Evolutionary conservation across 1,139 yeast species (phyloP).

Genomic region (Wickerhamomyces sp.): DNA sequence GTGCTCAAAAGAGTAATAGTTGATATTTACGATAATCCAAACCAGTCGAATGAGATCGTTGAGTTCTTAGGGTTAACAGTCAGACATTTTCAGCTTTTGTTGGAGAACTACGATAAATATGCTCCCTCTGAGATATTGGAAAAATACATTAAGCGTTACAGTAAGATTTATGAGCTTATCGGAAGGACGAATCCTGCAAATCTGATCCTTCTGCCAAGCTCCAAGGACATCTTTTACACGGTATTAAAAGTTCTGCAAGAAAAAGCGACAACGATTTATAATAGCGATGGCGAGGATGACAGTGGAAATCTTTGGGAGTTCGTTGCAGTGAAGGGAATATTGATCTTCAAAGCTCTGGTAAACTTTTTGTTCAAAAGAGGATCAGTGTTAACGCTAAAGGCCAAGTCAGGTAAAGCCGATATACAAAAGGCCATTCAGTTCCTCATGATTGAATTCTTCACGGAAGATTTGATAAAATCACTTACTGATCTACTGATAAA

Average conservation of each 20-base stretch:
- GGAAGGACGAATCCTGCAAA: constrained; percentile 60
- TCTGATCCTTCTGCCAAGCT: constrained; percentile 63
- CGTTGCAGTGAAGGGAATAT: constrained; percentile 65
- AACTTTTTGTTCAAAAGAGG: constrained; percentile 63
- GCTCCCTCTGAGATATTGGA: constrained; percentile 54
- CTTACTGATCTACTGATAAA: constrained; percentile 63
- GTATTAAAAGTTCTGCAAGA: constrained; percentile 55
- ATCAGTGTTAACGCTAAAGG: constrained; percentile 55
- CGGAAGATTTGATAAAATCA: constrained; percentile 47
- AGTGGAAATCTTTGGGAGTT: constrained; percentile 73
- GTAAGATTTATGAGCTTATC: constrained; percentile 64
- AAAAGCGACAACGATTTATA: constrained; percentile 58
- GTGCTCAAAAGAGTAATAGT: constrained; percentile 66
- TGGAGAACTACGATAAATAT: constrained; percentile 49
- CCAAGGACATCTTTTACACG: constrained; percentile 53
- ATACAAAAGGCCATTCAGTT: constrained; percentile 51
- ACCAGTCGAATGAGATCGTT: constrained; percentile 42
- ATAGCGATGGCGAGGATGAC: constrained; percentile 37
- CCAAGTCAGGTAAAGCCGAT: constrained; percentile 56
- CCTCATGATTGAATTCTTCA: constrained; percentile 52
- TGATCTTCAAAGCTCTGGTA: constrained; percentile 60
- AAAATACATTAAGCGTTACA: constrained; percentile 67
- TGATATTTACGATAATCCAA: constrained; percentile 72
- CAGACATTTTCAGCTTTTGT: constrained; percentile 54
- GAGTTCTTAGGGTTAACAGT: constrained; percentile 58